Conservation (phyloP, 2,329 filamentous ascomycete genomes). For the Aspergillus fijiensis region DNA sequence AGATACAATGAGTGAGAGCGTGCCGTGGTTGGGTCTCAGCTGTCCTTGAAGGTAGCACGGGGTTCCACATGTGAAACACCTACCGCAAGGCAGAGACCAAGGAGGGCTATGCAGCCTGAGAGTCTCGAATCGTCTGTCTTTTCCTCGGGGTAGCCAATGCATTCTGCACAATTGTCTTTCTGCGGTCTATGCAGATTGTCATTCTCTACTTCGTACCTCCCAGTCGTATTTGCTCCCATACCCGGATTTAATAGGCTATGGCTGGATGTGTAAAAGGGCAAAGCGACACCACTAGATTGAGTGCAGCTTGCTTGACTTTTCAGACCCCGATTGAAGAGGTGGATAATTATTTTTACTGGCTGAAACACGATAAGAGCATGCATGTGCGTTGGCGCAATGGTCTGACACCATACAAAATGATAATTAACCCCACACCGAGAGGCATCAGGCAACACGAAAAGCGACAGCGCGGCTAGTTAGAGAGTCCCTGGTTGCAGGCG, state of each 20-base stretch:
- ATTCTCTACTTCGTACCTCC: not conserved
- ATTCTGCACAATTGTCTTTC: not conserved
- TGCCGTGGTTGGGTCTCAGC: not conserved
- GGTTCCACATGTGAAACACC: slow-evolving; percentile 1
- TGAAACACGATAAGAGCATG: not conserved
- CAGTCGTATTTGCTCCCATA: not conserved
- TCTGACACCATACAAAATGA: not conserved
- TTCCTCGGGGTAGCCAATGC: not conserved
- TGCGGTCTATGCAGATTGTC: not conserved
- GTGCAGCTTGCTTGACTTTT: not conserved
- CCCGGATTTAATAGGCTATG: not conserved
- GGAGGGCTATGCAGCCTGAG: not conserved
- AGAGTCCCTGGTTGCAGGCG: slow-evolving; percentile 7
- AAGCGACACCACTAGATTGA: not conserved
- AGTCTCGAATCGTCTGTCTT: slow-evolving; percentile 1
- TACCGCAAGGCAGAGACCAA: slow-evolving; percentile 6
- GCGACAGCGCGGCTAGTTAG: not conserved
- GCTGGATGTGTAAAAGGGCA: not conserved
- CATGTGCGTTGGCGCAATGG: not conserved
- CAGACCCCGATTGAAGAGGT: not conserved
- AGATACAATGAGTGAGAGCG: not conserved
- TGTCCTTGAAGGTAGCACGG: not conserved
- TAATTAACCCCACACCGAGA: slow-evolving; percentile 6
- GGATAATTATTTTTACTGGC: not conserved
- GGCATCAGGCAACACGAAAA: slow-evolving; percentile 10